Base-by-base conservation (phyloP, 176 grass and related monocot genomes). In the Poa annua region DNA sequence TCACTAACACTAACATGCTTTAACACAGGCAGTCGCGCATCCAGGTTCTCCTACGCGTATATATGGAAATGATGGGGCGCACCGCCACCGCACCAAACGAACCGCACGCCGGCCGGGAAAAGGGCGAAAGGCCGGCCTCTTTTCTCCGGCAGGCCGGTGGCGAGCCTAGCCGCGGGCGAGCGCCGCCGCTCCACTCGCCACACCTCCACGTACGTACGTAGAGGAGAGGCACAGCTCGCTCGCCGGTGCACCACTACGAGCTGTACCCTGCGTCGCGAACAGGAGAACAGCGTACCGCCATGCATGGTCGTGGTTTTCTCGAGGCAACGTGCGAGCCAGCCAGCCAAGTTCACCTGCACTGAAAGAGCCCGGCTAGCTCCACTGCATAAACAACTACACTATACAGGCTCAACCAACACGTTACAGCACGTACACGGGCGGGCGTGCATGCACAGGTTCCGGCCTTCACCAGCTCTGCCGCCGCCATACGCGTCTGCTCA, bases 181-280 rank as follows among this genome's bases (percentile, higher is more conserved):
- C 77, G 48, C 62, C 19, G 76, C 76, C 76, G 76, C 66, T 42
- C 77, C 77, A 45, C n/a, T n/a, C n/a, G n/a, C n/a, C n/a, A n/a
- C n/a, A n/a, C 29, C 29, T 2, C 29, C 35, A 11, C 65, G 44
- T 47, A 47, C 41, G 42, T 45, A n/a, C n/a, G n/a, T n/a, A n/a
- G n/a, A n/a, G n/a, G n/a, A n/a, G n/a, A n/a, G n/a, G n/a, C n/a
- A n/a, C n/a, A 29, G 29, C 29, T 29, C 29, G 29, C 29, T 29
- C 29, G 29, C 2, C 29, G 29, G 29, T 29, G 29, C 29, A 48
- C 45, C 45, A 62, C 36, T 38, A 38, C 4, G 36, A 0, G 1
- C 17, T n/a, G 19, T 20, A 20, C 6, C 5, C 24, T 13, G 7
- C 48, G 49, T 25, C 35, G 36, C 59, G 15, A 38, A 16, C 48